phyloP scores from a whole-genome alignment of 805 yeast genomes.

The Wickerhamomyces xylosicus region DNA sequence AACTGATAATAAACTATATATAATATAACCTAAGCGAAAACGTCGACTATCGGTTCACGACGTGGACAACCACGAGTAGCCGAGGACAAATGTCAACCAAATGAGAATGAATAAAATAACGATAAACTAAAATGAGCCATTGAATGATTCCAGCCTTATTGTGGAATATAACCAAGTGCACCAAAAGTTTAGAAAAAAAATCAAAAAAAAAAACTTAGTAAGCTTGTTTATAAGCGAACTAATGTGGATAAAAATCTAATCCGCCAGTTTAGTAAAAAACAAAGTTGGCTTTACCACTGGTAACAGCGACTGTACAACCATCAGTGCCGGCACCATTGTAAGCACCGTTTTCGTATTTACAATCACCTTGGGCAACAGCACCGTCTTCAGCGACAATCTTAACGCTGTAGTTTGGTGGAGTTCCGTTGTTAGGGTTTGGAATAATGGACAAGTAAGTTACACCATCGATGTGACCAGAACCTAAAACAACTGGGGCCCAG shows the following conservation, averaged over 20 bases:
- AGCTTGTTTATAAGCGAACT: too few relatives aligned
- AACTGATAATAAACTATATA: too few relatives aligned
- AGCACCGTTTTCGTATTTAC: conserved; percentile 70
- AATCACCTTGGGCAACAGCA: conserved; percentile 52
- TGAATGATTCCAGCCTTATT: too few relatives aligned
- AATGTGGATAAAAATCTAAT: conserved; percentile 1
- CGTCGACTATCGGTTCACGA: too few relatives aligned
- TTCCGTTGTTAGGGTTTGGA: conserved; percentile 86
- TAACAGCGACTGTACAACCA: conserved; percentile 71
- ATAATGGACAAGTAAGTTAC: conserved; percentile 79
- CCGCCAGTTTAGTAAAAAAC: conserved; percentile 33
- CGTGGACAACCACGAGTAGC: too few relatives aligned
- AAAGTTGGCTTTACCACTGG: conserved; percentile 49
- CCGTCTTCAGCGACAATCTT: conserved; percentile 68
- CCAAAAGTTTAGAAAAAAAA: background rate
- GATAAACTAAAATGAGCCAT: too few relatives aligned
- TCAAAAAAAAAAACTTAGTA: background rate
- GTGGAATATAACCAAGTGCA: background rate
- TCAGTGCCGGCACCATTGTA: conserved; percentile 59
- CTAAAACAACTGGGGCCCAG: conserved; percentile 96
- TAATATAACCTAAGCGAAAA: too few relatives aligned
- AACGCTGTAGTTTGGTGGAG: conserved; percentile 58
- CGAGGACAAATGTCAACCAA: too few relatives aligned
- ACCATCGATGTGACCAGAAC: conserved; percentile 70
- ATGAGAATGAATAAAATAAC: too few relatives aligned